Base-by-base conservation (phyloP, 805 yeast species). In the Torulaspora microellipsoides region DNA sequence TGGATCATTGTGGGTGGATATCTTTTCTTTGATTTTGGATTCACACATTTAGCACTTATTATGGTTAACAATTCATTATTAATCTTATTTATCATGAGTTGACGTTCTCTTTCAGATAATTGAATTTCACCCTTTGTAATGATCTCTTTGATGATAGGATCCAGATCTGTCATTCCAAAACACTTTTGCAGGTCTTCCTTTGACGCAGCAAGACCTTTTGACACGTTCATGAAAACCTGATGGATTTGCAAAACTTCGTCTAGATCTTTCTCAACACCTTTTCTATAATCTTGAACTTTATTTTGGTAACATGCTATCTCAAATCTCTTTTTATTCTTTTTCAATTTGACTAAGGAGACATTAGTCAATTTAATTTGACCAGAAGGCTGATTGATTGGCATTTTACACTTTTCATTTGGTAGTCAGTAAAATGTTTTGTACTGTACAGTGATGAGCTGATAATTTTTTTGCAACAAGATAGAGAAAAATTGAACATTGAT, bases 271-370 rank as follows among this genome's bases (percentile, higher is more conserved):
- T 93, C 99, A 52, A 58, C 45, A 35, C 62, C 64, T 40, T 56
- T 52, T 34, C 97, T 74, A 80, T 89, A 93, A 64, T 93, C 99
- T 63, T 91, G 98, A 4, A 93, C 96, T 60, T 93, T 93, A 58
- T 93, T 93, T 59, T 87, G 96, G 64, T 93, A 93, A 60, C 99
- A 93, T 0, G 98, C 98, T 35, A 93, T 77, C 65, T 93, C 99
- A 56, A 89, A 93, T 52, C 96, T 72, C 65, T 87, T 86, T 61
- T 87, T 88, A 33, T 90, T 96, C 62, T 87, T 89, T 56, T 84
- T 85, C 80, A 93, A 80, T 36, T 93, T 76, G 36, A 93, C 97
- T 45, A 91, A 71, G 25, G 98, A 89, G 27, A 93, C 98, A 64
- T 93, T 93, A 40, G 99, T 93, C 56, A 93, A 75, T 60, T 81